These are phyloP conservation scores for Leptographium galeiforme DNA, from an alignment of 2,329 filamentous ascomycete species.

Conservation along the genomic window DNA sequence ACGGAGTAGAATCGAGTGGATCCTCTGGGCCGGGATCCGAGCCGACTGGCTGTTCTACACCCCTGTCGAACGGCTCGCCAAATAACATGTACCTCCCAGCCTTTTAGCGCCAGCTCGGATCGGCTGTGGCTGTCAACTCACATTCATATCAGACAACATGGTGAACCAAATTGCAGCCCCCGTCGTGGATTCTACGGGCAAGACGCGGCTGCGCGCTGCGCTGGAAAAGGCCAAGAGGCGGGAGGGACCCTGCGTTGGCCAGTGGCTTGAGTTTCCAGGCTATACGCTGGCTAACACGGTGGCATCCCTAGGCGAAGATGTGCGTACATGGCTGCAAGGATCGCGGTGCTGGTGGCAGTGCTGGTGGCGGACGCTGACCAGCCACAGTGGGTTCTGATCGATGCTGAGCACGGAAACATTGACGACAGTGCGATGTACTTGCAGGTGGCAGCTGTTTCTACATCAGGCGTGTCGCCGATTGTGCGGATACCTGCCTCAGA, in stretches of 20 bases:
- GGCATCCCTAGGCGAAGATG: slow-evolving; percentile 17
- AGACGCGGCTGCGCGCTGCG: slow-evolving; percentile 16
- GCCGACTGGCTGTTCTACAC: neutral
- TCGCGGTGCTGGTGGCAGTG: neutral
- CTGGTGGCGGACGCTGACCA: neutral
- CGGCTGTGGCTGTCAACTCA: neutral
- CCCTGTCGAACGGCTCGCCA: no score
- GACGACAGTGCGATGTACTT: slow-evolving; percentile 40
- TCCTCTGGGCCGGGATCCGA: neutral
- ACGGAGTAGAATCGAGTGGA: neutral
- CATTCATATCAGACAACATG: slow-evolving; percentile 1
- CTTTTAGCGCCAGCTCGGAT: neutral
- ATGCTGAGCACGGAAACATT: slow-evolving; percentile 39
- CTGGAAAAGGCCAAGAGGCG: slow-evolving; percentile 17
- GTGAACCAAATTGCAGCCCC: slow-evolving; percentile 9
- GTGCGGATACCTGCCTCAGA: slow-evolving; percentile 23
- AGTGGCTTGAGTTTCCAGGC: slow-evolving; percentile 20
- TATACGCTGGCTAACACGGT: slow-evolving; percentile 18
- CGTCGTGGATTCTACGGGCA: slow-evolving; percentile 16
- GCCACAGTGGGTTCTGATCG: slow-evolving; percentile 21
- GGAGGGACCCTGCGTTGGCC: slow-evolving; percentile 17
- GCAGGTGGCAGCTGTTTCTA: slow-evolving; percentile 36
- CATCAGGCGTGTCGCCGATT: slow-evolving; percentile 28
- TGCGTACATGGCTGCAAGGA: slow-evolving; percentile 7
- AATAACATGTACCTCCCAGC: no score